phyloP scores from a whole-genome alignment of 768 basidiomycete species.

The Tulasnella sp. region DNA sequence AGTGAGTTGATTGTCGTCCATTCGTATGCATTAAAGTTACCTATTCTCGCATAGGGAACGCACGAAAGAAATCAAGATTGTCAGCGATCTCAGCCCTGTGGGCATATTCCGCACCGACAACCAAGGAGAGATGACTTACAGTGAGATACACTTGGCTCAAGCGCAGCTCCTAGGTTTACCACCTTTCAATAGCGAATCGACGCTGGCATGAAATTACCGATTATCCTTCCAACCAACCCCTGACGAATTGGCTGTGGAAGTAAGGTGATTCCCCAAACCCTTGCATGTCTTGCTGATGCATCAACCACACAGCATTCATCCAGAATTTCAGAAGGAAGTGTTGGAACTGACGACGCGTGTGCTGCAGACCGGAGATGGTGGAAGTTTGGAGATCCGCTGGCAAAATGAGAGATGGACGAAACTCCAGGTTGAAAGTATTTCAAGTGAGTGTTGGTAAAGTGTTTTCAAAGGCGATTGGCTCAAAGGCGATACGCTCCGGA shows the following conservation, averaged over 20 bases:
- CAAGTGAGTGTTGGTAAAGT: background rate
- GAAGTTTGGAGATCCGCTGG: constrained; percentile 30
- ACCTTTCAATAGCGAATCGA: constrained; percentile 1
- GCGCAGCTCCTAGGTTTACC: background rate
- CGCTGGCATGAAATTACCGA: constrained; percentile 26
- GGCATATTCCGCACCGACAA: constrained; percentile 35
- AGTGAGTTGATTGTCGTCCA: background rate
- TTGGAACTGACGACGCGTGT: constrained; percentile 14
- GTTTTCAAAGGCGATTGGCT: background rate
- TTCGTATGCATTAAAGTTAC: background rate
- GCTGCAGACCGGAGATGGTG: constrained; percentile 3
- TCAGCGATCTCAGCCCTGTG: constrained; percentile 37
- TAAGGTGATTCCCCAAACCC: background rate
- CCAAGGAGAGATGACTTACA: constrained; percentile 23
- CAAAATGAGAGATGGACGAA: constrained; percentile 30
- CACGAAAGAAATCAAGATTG: constrained; percentile 34
- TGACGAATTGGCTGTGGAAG: constrained; percentile 17
- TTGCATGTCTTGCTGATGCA: background rate
- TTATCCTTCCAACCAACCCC: constrained; percentile 13
- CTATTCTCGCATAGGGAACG: constrained; percentile 30
- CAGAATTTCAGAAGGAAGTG: constrained; percentile 23
- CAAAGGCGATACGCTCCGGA: background rate
- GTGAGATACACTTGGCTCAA: background rate
- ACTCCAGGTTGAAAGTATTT: constrained; percentile 27
- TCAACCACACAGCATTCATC: constrained; percentile 25